These are phyloP conservation scores for Podospora pseudopauciseta DNA, from an alignment of 495 filamentous ascomycete genomes.

Conservation along the genomic window DNA sequence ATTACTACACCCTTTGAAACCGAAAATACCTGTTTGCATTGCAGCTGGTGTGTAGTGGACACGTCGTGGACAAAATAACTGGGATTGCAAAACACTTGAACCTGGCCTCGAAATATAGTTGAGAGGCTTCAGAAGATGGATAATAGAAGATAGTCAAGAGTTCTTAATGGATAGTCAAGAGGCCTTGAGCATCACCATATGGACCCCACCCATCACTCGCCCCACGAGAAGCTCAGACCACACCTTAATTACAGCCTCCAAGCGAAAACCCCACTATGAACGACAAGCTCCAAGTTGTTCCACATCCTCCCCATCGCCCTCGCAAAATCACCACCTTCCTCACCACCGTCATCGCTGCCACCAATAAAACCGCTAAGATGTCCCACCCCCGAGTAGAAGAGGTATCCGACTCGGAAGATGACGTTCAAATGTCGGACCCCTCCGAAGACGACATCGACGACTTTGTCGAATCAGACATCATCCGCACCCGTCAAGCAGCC, in stretches of 20 bases:
- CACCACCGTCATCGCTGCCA: constrained; percentile 2
- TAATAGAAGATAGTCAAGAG: no score
- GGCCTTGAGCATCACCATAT: no score
- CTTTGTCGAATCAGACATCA: constrained; percentile 49
- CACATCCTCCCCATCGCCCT: constrained; percentile 5
- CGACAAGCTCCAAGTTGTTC: constrained; percentile 9
- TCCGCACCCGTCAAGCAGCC: constrained; percentile 25
- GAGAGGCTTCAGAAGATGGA: no score
- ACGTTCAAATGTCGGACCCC: constrained; percentile 77
- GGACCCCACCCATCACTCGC: neutral
- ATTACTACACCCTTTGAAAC: neutral
- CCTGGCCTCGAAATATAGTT: no score
- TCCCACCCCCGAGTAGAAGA: constrained; percentile 87
- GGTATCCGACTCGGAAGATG: constrained; percentile 72
- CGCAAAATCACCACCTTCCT: constrained; percentile 7
- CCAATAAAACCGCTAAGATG: constrained; percentile 51
- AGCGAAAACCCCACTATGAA: constrained; percentile 16
- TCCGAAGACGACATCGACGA: constrained; percentile 63
- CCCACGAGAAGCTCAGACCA: constrained; percentile 17
- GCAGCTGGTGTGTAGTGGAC: no score
- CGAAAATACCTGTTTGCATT: no score
- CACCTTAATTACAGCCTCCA: constrained; percentile 25
- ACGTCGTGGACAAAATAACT: no score
- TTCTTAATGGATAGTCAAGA: no score
- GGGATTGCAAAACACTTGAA: no score